Conservation (phyloP, 2,329 filamentous ascomycete genomes). For the Cercospora brassicicola region DNA sequence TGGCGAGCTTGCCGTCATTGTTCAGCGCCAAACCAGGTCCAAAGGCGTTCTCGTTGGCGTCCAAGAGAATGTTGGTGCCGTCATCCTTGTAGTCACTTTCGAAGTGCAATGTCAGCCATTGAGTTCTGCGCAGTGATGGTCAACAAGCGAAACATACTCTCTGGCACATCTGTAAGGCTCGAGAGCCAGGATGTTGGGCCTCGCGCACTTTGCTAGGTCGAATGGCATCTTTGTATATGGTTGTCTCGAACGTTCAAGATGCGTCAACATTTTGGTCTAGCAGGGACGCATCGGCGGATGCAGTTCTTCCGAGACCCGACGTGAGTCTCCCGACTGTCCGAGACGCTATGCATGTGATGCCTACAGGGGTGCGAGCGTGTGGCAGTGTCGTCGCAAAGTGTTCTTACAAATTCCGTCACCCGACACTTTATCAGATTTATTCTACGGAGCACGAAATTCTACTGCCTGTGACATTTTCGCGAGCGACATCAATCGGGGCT, state of each 20-base stretch:
- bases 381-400: background rate
- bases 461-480: background rate
- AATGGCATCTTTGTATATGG: slow-evolving; percentile 42
- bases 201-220: slow-evolving; percentile 52
- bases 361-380: slow-evolving; percentile 2
- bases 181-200: slow-evolving; percentile 55
- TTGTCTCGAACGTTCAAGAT: slow-evolving; percentile 20
- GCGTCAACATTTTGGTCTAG: slow-evolving; percentile 8
- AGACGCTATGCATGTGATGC: slow-evolving; percentile 7
- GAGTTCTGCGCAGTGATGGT: background rate
- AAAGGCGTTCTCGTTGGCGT: slow-evolving; percentile 97
- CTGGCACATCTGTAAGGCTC: slow-evolving; percentile 57
- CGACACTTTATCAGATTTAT: background rate
- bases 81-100: slow-evolving; percentile 90
- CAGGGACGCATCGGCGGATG: background rate
- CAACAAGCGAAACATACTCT: slow-evolving; percentile 56
- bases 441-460: background rate
- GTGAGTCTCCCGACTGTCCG: background rate
- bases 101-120: slow-evolving; percentile 23
- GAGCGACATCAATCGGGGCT: background rate
- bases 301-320: slow-evolving; percentile 3
- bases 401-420: background rate
- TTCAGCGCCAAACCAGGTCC: slow-evolving; percentile 71
- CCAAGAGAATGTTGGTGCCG: slow-evolving; percentile 90
- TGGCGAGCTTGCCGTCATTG: slow-evolving; percentile 50